phyloP scores from a whole-genome alignment of 345 rosid genomes.

The Orychophragmus violaceus region DNA sequence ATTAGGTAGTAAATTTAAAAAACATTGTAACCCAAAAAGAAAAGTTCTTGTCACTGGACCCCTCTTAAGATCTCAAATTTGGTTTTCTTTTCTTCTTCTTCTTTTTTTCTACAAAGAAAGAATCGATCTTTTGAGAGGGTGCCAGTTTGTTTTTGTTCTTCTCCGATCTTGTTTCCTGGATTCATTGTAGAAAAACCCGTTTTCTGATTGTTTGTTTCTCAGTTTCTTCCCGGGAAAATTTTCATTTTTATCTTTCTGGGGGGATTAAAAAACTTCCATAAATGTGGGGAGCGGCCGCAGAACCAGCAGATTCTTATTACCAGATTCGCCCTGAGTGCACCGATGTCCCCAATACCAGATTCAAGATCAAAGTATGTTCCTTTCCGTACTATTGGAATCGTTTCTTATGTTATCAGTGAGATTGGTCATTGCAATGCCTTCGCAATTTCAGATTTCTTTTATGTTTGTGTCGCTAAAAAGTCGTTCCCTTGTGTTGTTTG shows the following conservation, averaged over 20 bases:
- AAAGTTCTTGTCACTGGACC: slow-evolving; percentile 18
- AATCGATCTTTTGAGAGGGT: slow-evolving; percentile 20
- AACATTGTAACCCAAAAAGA: neutral
- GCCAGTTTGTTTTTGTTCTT: slow-evolving; percentile 4
- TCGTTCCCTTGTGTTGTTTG: neutral
- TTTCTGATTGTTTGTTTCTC: neutral
- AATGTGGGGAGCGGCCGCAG: neutral
- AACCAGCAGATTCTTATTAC: slow-evolving; percentile 39
- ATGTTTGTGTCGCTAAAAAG: too few species aligned
- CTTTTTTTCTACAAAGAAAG: neutral
- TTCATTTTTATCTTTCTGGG: neutral
- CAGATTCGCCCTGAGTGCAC: slow-evolving; percentile 88
- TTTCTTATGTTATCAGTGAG: too few species aligned
- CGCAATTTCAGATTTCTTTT: neutral
- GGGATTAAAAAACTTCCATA: too few species aligned
- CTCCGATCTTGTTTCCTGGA: slow-evolving; percentile 18
- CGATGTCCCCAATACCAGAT: slow-evolving; percentile 81
- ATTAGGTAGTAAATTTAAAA: neutral
- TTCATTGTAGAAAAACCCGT: neutral
- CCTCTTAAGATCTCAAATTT: slow-evolving; percentile 5
- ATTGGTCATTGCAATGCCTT: too few species aligned
- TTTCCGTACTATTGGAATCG: too few species aligned
- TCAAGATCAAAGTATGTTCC: slow-evolving; percentile 78
- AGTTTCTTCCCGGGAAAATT: slow-evolving; percentile 2
- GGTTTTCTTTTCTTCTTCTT: neutral